A percentile compares a stretch with the other conserved stretches of the same genome.
These are phyloP conservation scores for Boletellus emodensis DNA, from an alignment of 768 basidiomycete genomes.

Conservation along the genomic window DNA sequence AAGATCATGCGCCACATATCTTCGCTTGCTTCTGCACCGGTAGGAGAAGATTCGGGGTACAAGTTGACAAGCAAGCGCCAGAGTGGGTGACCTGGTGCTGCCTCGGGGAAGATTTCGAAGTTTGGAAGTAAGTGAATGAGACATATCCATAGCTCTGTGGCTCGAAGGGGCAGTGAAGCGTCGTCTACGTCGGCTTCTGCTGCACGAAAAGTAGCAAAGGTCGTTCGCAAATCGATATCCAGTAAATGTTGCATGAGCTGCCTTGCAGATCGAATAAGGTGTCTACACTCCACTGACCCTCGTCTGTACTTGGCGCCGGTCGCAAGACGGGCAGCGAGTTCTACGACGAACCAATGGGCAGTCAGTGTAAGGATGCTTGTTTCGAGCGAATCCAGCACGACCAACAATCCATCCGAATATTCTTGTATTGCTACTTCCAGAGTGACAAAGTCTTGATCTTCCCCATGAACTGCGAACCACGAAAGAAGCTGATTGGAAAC, in stretches of 20 bases:
- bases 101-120: conserved; percentile 16
- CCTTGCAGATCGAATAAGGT: conserved; percentile 28
- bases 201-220: conserved; percentile 17
- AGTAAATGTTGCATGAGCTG: conserved; percentile 51
- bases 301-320: conserved; percentile 24
- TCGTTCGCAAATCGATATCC: conserved; percentile 44
- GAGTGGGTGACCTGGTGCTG: conserved; percentile 34
- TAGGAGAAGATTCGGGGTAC: conserved; percentile 28
- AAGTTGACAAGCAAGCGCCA: conserved; percentile 42
- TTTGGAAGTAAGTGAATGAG: conserved; percentile 54
- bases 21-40: conserved; percentile 54
- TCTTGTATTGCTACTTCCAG: conserved; percentile 35
- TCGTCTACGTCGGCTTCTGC: conserved; percentile 29
- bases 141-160: conserved; percentile 71
- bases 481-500: conserved; percentile 45
- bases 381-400: conserved; percentile 36
- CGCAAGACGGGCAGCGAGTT: conserved; percentile 44
- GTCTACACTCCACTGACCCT: conserved; percentile 24
- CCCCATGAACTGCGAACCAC: conserved; percentile 36
- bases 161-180: conserved; percentile 37
- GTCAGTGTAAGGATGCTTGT: conserved; percentile 37
- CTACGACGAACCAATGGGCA: conserved; percentile 63
- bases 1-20: conserved; percentile 68
- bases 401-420: conserved; percentile 36
- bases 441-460: conserved; percentile 29